Percentiles rank a stretch among this genome's conserved stretches.
Evolutionary conservation across 1,284 basidiomycete genomes (phyloP).

Genomic region (Anthracocystis panici-leucophaei): DNA sequence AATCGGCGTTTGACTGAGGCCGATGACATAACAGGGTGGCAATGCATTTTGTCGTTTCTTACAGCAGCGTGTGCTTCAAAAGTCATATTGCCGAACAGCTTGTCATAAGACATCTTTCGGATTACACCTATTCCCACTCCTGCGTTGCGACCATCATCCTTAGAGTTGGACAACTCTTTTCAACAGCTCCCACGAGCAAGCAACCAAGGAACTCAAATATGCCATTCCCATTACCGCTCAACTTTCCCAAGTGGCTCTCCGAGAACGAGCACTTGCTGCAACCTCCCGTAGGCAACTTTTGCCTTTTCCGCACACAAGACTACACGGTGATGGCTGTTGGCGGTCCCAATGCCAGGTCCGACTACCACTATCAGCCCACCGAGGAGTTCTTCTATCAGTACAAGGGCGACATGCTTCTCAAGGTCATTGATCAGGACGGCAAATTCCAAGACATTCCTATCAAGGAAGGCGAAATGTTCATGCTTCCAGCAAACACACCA

Average conservation of each 20-base stretch:
- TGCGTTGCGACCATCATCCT: not conserved
- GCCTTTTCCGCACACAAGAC: constrained; percentile 60
- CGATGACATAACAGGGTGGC: too few relatives aligned
- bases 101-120: constrained; percentile 3
- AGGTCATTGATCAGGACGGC: constrained; percentile 83
- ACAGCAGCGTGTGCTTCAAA: not conserved
- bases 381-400: constrained; percentile 69
- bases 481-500: constrained; percentile 89
- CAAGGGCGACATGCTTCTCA: constrained; percentile 79
- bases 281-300: constrained; percentile 70
- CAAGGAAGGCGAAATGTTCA: constrained; percentile 94
- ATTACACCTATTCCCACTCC: too few relatives aligned
- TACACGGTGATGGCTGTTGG: constrained; percentile 69
- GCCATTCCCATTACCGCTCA: constrained; percentile 65
- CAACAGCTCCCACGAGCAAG: not conserved
- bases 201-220: constrained; percentile 17
- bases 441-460: constrained; percentile 88
- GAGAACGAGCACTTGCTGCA: constrained; percentile 67
- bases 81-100: not conserved
- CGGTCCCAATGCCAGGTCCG: constrained; percentile 65
- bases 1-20: too few relatives aligned
- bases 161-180: not conserved
- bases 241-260: constrained; percentile 69
- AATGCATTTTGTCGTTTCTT: too few relatives aligned
- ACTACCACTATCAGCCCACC: constrained; percentile 66